Base-by-base conservation (phyloP, 2,329 filamentous ascomycete genomes). In the Botrytis fragariae region DNA sequence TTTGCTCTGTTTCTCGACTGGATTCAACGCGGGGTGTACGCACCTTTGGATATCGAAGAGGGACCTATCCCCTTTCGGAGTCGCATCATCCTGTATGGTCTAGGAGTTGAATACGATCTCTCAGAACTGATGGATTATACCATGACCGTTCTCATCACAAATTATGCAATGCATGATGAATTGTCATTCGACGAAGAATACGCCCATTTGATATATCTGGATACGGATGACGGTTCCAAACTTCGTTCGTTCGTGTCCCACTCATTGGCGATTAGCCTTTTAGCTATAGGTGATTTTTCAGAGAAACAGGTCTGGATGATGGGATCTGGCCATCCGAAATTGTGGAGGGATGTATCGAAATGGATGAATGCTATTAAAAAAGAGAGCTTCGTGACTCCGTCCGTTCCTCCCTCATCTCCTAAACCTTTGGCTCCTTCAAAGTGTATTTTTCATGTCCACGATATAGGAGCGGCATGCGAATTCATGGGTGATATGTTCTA, bases 391-490 rank as follows among this genome's bases (percentile, higher is more conserved):
- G 39, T 9, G 25, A 32, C 29, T 64, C n/a, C 44, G 18, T 32
- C 22, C 12, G 59, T 32, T 64, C 2, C n/a, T n/a, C 22, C n/a
- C 2, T 44, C 62, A 14, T 44, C 10, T 32, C 18, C 29, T 16
- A 10, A 8, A 32, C 29, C 42, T 18, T 29, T 51, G 22, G 57
- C 22, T 25, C 9, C 3, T 12, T 45, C 57, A n/a, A 71, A 62
- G 57, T 71, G 69, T 16, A 22, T 22, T 22, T 71, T 71, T 51
- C 69, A 71, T 51, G 42, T 63, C 10, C 42, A 71, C 39, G 14
- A 7, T 9, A 57, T 39, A 2, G 57, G 57, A 22, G 14, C 35
- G 42, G 22, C 32, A 35, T 71, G 42, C 22, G 14, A 14, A 32
- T 62, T 71, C 57, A 39, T 9, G 59, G 57, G 51, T 18, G 25